These are phyloP conservation scores for Saccharomycopsis selenospora DNA, from an alignment of 805 yeast species.

Conservation along the genomic window DNA sequence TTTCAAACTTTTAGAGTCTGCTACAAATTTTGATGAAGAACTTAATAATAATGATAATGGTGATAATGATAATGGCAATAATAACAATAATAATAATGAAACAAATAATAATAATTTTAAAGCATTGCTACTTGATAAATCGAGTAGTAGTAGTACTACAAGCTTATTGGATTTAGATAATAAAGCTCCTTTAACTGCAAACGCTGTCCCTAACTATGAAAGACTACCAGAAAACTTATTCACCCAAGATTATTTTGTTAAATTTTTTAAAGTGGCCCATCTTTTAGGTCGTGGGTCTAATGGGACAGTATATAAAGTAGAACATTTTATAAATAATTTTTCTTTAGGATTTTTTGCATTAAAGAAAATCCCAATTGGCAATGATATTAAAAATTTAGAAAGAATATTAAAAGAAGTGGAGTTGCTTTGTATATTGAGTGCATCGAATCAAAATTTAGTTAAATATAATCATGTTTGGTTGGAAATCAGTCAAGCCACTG, in stretches of 20 bases:
- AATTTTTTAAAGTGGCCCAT: slow-evolving; percentile 57
- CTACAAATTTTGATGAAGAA: slow-evolving; percentile 9
- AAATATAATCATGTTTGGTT: slow-evolving; percentile 90
- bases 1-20: slow-evolving; percentile 14
- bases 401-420: slow-evolving; percentile 74
- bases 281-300: slow-evolving; percentile 76
- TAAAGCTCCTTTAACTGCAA: background rate
- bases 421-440: slow-evolving; percentile 46
- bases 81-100: too few relatives aligned
- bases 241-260: slow-evolving; percentile 73
- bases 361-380: slow-evolving; percentile 79
- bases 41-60: background rate
- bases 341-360: slow-evolving; percentile 76
- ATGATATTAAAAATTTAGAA: slow-evolving; percentile 58
- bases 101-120: too few relatives aligned
- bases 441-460: slow-evolving; percentile 55
- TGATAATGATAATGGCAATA: too few relatives aligned
- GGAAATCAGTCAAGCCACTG: slow-evolving; percentile 50
- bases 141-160: background rate
- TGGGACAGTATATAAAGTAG: slow-evolving; percentile 79
- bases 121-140: background rate
- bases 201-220: slow-evolving; percentile 3
- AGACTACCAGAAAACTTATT: slow-evolving; percentile 48
- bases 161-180: background rate
- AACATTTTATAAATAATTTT: slow-evolving; percentile 61